phyloP scores from a whole-genome alignment of 2,329 filamentous ascomycete genomes.

The Arthrobotrys conoides region DNA sequence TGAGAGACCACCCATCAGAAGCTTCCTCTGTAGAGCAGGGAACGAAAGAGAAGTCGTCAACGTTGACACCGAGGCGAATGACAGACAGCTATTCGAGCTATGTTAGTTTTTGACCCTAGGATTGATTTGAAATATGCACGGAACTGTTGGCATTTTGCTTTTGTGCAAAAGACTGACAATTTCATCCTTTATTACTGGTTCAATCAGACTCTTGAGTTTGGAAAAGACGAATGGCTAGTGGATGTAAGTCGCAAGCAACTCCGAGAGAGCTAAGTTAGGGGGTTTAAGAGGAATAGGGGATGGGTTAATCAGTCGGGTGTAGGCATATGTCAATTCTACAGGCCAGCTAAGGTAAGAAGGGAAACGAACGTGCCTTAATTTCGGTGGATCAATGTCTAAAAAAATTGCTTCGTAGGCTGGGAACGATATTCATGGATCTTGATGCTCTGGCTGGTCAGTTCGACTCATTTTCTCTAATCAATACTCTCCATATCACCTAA shows the following conservation, averaged over 20 bases:
- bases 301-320: neutral
- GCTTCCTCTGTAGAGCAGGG: neutral
- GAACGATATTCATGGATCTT: constrained; percentile 83
- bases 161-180: constrained; percentile 28
- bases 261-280: neutral
- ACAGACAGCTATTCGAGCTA: constrained; percentile 79
- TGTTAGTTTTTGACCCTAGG: constrained; percentile 67
- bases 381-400: constrained; percentile 50
- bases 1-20: constrained; percentile 35
- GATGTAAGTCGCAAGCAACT: constrained; percentile 69
- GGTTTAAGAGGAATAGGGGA: neutral
- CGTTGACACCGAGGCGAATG: constrained; percentile 78
- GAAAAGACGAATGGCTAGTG: constrained; percentile 81
- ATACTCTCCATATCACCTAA: neutral
- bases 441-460: constrained; percentile 76
- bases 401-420: constrained; percentile 70
- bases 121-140: constrained; percentile 6
- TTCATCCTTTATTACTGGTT: constrained; percentile 3
- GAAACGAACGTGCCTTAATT: constrained; percentile 7
- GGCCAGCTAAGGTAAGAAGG: constrained; percentile 77
- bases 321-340: constrained; percentile 79
- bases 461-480: neutral
- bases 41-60: constrained; percentile 69
- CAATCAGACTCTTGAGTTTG: constrained; percentile 76
- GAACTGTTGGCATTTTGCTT: constrained; percentile 60